phyloP scores from a whole-genome alignment of 148 eudicot genomes.

The Chenopodium suecicum region DNA sequence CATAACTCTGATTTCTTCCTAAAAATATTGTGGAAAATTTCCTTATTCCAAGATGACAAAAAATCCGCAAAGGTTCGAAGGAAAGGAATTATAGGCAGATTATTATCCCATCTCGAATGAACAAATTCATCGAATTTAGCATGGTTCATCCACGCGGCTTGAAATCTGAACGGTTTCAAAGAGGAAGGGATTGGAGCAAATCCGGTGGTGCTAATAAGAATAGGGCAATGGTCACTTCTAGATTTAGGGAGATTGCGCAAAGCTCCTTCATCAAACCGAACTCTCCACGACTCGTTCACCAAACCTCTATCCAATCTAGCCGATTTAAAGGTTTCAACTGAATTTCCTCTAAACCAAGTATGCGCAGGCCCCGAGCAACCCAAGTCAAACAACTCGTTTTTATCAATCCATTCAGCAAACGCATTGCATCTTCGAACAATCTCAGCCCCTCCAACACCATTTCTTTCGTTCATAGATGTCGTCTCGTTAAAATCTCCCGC shows the following conservation, averaged over 20 bases:
- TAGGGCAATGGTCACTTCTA: not conserved
- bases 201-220: not conserved
- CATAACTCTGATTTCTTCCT: not conserved
- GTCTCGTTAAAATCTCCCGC: conserved; percentile 12
- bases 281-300: not conserved
- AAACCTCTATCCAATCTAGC: not conserved
- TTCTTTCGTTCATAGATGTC: not conserved
- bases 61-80: too few relatives aligned
- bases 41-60: not conserved
- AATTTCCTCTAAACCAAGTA: not conserved
- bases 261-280: not conserved
- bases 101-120: not conserved
- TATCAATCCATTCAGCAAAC: not conserved
- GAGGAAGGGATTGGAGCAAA: not conserved
- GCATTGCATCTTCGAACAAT: not conserved
- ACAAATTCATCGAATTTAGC: not conserved
- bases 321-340: not conserved
- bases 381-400: not conserved
- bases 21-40: too few relatives aligned
- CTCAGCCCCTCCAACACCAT: not conserved
- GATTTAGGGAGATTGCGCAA: not conserved
- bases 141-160: not conserved
- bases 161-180: not conserved
- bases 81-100: too few relatives aligned
- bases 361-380: not conserved